Evolutionary conservation across 306 rosid genomes (phyloP).

Genomic region (Cucurbita pepo): DNA sequence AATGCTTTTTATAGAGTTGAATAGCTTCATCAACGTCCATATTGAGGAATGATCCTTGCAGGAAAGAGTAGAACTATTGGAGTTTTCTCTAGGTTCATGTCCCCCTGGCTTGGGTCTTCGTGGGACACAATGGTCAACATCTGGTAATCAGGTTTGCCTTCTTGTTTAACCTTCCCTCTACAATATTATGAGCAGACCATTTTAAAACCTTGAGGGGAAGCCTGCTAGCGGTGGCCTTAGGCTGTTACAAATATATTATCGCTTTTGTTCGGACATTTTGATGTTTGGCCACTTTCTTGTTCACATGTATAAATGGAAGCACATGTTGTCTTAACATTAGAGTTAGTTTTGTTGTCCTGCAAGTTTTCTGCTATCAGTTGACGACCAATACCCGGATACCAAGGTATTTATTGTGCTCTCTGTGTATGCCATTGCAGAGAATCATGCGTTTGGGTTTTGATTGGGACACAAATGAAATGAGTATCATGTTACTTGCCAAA

Average conservation of each 20-base stretch:
- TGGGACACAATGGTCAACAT: conserved; percentile 80
- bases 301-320: neutral
- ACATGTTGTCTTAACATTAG: neutral
- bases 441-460: conserved; percentile 70
- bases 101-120: conserved; percentile 80
- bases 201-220: no score
- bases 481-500: conserved; percentile 76
- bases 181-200: neutral
- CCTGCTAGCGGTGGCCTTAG: no score
- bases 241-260: no score
- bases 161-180: conserved; percentile 2
- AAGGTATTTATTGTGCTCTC: neutral
- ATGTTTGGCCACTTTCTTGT: neutral
- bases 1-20: conserved; percentile 7
- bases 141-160: conserved; percentile 56
- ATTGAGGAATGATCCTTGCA: conserved; percentile 19
- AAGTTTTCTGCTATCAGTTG: neutral
- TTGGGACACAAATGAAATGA: conserved; percentile 93
- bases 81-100: conserved; percentile 66
- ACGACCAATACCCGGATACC: neutral
- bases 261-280: no score
- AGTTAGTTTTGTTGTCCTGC: neutral
- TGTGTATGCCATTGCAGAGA: conserved; percentile 35
- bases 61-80: conserved; percentile 76
- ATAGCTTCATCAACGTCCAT: conserved; percentile 2